These are phyloP conservation scores for Bretschneidera sinensis DNA, from an alignment of 345 rosid genomes.

Conservation along the genomic window DNA sequence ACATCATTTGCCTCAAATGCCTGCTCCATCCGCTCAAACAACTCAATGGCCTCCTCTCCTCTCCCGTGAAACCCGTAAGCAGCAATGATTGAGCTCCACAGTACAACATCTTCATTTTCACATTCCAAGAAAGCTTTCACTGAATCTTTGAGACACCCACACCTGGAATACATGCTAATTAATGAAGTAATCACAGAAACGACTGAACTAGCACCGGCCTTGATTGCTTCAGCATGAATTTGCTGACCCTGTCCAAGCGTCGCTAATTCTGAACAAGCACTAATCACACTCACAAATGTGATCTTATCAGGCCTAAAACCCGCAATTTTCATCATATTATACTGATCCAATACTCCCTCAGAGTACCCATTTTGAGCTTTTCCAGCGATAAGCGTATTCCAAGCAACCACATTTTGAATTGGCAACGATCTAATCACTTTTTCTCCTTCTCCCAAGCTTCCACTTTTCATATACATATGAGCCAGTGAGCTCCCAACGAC, in stretches of 20 bases:
- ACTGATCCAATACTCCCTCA: constrained; percentile 45
- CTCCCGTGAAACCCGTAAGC: constrained; percentile 82
- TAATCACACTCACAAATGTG: constrained; percentile 60
- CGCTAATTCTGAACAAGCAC: constrained; percentile 71
- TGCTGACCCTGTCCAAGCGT: constrained; percentile 72
- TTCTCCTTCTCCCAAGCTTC: constrained; percentile 56
- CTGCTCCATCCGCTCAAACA: constrained; percentile 54
- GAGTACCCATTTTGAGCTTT: constrained; percentile 55
- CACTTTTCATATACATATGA: constrained; percentile 74
- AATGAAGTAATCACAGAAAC: constrained; percentile 52
- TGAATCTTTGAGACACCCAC: constrained; percentile 72
- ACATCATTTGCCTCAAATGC: constrained; percentile 44
- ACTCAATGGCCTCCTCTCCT: constrained; percentile 49
- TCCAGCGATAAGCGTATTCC: constrained; percentile 71
- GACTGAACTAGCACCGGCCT: constrained; percentile 45
- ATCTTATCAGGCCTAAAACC: constrained; percentile 57
- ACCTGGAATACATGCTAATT: constrained; percentile 69
- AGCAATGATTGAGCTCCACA: constrained; percentile 79
- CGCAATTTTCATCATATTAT: constrained; percentile 51
- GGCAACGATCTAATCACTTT: constrained; percentile 49
- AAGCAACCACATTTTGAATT: constrained; percentile 43
- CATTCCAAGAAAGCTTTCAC: constrained; percentile 48
- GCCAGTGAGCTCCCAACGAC: constrained; percentile 62
- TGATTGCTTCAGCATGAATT: constrained; percentile 65
- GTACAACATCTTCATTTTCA: constrained; percentile 51